Evolutionary conservation across 75 land plant genomes (phyloP).

Genomic region (Isoetes taiwanensis): DNA sequence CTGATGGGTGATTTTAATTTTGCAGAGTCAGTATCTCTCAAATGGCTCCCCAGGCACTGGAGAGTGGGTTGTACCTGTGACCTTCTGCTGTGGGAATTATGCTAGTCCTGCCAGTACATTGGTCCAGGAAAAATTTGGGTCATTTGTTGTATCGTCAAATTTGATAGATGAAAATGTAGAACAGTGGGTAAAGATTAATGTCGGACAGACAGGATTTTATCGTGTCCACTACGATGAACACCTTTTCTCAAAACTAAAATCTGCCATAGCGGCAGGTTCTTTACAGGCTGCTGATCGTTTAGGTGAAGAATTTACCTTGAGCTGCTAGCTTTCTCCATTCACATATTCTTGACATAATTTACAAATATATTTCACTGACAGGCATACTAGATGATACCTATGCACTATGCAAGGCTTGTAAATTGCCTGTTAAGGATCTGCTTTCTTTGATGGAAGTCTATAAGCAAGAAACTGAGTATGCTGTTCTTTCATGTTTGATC

Average conservation of each 20-base stretch:
- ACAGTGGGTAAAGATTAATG: conserved; percentile 75
- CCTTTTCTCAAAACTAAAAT: conserved; percentile 47
- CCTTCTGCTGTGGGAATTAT: conserved; percentile 64
- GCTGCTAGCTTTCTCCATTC: conserved; percentile 24
- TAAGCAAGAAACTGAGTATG: conserved; percentile 52
- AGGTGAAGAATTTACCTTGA: conserved; percentile 10
- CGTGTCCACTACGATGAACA: conserved; percentile 85
- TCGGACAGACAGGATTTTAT: conserved; percentile 81
- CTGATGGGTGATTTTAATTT: not conserved
- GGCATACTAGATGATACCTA: conserved; percentile 85
- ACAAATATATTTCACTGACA: conserved; percentile 16
- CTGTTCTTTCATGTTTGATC: conserved; percentile 56
- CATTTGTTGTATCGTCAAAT: conserved; percentile 2
- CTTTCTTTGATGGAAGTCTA: conserved; percentile 65
- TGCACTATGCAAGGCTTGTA: conserved; percentile 67
- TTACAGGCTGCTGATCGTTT: conserved; percentile 53
- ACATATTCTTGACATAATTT: conserved; percentile 13
- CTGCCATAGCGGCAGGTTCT: conserved; percentile 42
- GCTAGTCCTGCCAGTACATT: conserved; percentile 21
- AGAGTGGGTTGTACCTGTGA: conserved; percentile 89
- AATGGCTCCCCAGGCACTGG: conserved; percentile 67
- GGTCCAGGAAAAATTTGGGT: conserved; percentile 25
- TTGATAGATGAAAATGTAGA: not conserved
- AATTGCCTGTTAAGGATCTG: conserved; percentile 47
- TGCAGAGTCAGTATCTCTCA: conserved; percentile 66